Base-by-base conservation (phyloP, 2,329 filamentous ascomycete genomes). In the Monilinia vaccinii-corymbosi region DNA sequence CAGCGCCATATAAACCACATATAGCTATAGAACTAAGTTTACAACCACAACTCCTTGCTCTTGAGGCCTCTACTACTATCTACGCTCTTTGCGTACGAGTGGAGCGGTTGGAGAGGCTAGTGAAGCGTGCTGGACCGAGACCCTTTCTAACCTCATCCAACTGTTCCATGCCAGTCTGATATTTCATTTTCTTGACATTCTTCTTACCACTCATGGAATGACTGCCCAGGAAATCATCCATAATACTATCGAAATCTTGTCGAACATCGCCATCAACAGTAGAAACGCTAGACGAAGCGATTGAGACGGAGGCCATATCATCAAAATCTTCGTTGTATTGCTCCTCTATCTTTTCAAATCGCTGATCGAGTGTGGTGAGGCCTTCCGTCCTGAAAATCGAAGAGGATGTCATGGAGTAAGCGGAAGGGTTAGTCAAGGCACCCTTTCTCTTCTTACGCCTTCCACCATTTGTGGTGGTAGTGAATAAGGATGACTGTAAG, bases 371-470 rank as follows among this genome's bases (percentile, higher is more conserved):
- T 1, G 95, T 81, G 0, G 85, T 86, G 62, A 95, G 82, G 46
- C 91, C 90, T 69, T 97, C 93, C 1, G 92, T 99, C 59, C 94
- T 85, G 56, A 90, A 86, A 21, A 96, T 79, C 0, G 91, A 88
- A 0, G 91, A 95, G 1, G 89, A 95, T 0, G 89, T 91, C 92
- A 96, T 96, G 56, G 89, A 94, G 75, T 94, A 96, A 61, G 83
- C 85, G 0, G 91, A 94, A 0, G 89, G 87, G 65, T 88, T 90
- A 4, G 93, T 97, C 73, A 95, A 76, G 2, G 94, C 93, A 49
- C 92, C 93, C 78, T 96, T 97, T 71, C 93, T 85, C 82, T 96
- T 97, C 85, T 97, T 97, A 63, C 81, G 82, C 56, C 89, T 84
- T 14, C 91, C 91, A 40, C 89, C 90, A 63, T 86, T 88, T 1